phyloP scores from a whole-genome alignment of 2,329 filamentous ascomycete species.

The Calonectria leucothoes region DNA sequence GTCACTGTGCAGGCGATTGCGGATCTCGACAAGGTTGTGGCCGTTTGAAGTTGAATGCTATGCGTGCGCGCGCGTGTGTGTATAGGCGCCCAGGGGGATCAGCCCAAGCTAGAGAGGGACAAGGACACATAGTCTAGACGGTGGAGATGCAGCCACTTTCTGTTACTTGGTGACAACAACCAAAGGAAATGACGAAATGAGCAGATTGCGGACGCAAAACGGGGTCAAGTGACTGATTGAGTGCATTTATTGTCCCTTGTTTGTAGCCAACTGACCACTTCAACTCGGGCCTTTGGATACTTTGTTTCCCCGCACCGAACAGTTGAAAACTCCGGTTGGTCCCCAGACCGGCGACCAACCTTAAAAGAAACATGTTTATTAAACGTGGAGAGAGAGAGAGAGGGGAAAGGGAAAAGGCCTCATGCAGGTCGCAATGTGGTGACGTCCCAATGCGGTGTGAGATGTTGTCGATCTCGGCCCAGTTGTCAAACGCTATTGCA shows the following conservation, averaged over 20 bases:
- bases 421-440: background rate
- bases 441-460: background rate
- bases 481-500: constrained; percentile 1
- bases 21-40: background rate
- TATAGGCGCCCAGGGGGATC: constrained; percentile 1
- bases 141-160: background rate
- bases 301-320: background rate
- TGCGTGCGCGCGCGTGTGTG: too few relatives aligned
- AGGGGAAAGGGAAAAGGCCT: background rate
- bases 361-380: constrained; percentile 3
- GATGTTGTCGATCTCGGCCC: background rate
- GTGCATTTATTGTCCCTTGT: background rate
- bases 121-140: too few relatives aligned
- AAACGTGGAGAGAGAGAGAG: too few relatives aligned
- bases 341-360: background rate
- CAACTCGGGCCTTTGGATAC: background rate
- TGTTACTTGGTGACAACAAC: background rate
- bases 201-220: background rate
- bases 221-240: background rate
- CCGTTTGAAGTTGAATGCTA: constrained; percentile 1
- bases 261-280: constrained; percentile 1
- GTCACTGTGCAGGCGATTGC: background rate
- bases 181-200: background rate
- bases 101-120: background rate
- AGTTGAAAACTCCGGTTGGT: background rate